These are phyloP conservation scores for Hymenotorrendiella dingleyae DNA, from an alignment of 2,329 filamentous ascomycete species.

Conservation along the genomic window DNA sequence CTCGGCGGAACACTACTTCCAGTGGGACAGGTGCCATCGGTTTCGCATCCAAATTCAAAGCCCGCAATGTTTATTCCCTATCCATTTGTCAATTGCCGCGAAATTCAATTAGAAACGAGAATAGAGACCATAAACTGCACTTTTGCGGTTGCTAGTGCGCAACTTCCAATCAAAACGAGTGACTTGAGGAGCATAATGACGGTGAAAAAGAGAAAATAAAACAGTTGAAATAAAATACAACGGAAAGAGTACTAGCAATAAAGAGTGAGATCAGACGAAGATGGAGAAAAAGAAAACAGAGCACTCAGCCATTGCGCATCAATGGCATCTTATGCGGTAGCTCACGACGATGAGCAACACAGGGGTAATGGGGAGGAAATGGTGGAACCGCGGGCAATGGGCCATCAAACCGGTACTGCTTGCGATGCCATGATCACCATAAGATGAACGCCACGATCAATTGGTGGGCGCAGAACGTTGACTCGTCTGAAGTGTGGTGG, in stretches of 20 bases:
- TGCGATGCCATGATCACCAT: background rate
- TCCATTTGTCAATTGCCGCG: background rate
- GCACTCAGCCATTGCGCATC: background rate
- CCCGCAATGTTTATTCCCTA: slow-evolving; percentile 39
- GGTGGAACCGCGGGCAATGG: background rate
- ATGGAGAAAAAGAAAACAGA: background rate
- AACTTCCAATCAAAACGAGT: slow-evolving; percentile 8
- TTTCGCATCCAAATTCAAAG: slow-evolving; percentile 41
- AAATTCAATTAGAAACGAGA: background rate
- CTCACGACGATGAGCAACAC: background rate
- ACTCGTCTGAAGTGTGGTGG: background rate
- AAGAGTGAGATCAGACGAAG: background rate
- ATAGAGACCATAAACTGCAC: slow-evolving; percentile 18
- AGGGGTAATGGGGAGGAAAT: background rate
- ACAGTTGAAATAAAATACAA: background rate
- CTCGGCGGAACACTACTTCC: slow-evolving; percentile 11
- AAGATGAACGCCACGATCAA: background rate
- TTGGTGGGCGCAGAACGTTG: background rate
- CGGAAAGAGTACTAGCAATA: background rate
- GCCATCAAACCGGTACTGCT: background rate
- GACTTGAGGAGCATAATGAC: slow-evolving; percentile 14
- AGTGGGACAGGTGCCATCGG: slow-evolving; percentile 29
- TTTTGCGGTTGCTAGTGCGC: slow-evolving; percentile 13
- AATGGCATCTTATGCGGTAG: background rate
- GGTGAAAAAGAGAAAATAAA: slow-evolving; percentile 8